These are phyloP conservation scores for Neocatenulostroma microsporum DNA, from an alignment of 2,329 filamentous ascomycete genomes.

Conservation along the genomic window DNA sequence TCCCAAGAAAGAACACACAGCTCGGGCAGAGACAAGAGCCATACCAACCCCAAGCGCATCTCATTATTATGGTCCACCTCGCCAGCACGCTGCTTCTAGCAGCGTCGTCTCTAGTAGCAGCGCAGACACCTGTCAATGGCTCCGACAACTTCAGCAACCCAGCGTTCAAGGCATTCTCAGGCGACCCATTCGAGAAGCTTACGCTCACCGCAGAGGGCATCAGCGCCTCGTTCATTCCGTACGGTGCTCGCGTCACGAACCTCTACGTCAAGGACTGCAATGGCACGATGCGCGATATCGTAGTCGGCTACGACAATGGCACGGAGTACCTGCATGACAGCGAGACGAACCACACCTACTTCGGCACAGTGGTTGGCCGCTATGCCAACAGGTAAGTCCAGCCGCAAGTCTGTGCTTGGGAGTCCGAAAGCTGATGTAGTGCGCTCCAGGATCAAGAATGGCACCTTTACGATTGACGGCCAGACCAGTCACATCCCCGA, in stretches of 20 bases:
- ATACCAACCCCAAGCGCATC: no score
- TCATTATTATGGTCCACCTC: slow-evolving; percentile 12
- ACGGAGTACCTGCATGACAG: slow-evolving; percentile 33
- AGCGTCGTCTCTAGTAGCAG: slow-evolving; percentile 14
- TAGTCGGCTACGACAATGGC: slow-evolving; percentile 45
- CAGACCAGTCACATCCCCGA: slow-evolving; percentile 41
- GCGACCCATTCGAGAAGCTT: slow-evolving; percentile 23
- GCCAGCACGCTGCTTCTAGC: slow-evolving; percentile 17
- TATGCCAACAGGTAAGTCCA: slow-evolving; percentile 42
- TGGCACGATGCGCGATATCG: slow-evolving; percentile 41
- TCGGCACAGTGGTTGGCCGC: slow-evolving; percentile 51
- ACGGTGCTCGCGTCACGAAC: slow-evolving; percentile 24
- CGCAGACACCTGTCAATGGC: slow-evolving; percentile 13
- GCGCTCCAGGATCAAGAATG: slow-evolving; percentile 43
- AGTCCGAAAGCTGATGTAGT: no score
- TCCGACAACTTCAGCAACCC: slow-evolving; percentile 4
- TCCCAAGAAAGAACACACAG: no score
- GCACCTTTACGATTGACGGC: slow-evolving; percentile 46
- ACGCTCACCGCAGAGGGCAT: slow-evolving; percentile 22
- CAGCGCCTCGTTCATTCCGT: slow-evolving; percentile 25
- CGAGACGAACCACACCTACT: slow-evolving; percentile 49
- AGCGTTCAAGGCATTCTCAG: slow-evolving; percentile 23
- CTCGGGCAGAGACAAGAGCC: no score
- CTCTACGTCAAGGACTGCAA: slow-evolving; percentile 24
- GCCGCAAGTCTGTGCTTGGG: no score